Base-by-base conservation (phyloP, 139 green algal species). In the Chlorella sp. region DNA sequence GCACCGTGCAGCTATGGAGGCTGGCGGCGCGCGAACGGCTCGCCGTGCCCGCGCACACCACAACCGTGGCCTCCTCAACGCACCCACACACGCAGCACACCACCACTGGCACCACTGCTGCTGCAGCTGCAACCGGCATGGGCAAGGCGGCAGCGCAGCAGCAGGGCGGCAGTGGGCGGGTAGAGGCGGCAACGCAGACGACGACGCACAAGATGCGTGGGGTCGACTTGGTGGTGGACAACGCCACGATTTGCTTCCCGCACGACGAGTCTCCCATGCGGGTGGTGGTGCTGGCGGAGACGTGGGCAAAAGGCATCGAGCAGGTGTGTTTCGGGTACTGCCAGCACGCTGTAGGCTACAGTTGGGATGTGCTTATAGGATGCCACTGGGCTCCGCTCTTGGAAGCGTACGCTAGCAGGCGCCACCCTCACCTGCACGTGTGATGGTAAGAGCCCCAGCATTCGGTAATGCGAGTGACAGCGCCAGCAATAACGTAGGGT, bases 301-400 rank as follows among this genome's bases (percentile, higher is more conserved):
- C 89, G 1, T 92, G 88, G 82, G 76, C 84, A 14, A 90, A 90
- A 63, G 89, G 88, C 0, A 85, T 92, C 51, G 69, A 82, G 35
- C 74, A 82, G 75, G 85, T 88, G 69, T 29, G 68, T 35, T 20
- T 5, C 31, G n/a, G n/a, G n/a, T n/a, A n/a, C n/a, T n/a, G n/a
- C n/a, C n/a, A n/a, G n/a, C n/a, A n/a, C n/a, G n/a, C n/a, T n/a
- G n/a, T n/a, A n/a, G n/a, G n/a, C n/a, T n/a, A n/a, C n/a, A n/a
- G n/a, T n/a, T 50, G 29, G 26, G 42, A 36, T n/a, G n/a, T 72
- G 27, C 34, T 30, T 66, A 29, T 31, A 63, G 49, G 29, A 20
- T 36, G 66, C 10, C 30, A 5, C 49, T 27, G 61, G 1, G 24
- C 31, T 65, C 27, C 35, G 14, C 23, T 60, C 6, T 72, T 29